Base-by-base conservation (phyloP, 495 filamentous ascomycete species). In the Podospora sp. region DNA sequence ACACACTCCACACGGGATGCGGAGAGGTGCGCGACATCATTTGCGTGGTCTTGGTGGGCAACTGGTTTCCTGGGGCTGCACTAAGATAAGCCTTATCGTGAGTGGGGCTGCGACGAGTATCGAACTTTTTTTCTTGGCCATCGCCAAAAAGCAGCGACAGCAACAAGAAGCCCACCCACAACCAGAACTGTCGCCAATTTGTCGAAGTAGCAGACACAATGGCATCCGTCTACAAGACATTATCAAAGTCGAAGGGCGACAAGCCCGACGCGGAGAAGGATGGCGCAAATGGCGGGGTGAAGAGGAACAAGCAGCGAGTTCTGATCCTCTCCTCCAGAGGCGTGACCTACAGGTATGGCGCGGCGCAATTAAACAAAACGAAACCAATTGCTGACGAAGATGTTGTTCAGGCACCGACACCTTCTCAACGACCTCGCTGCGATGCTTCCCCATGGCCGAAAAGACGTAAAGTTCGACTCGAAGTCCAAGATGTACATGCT, bases 381-480 rank as follows among this genome's bases (percentile, higher is more conserved):
- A 18, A 6, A 1, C 50, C 9, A 29, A 26, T 40, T 65, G 36
- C 68, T 69, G 53, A 71, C 68, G 20, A 35, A 25, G 26, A 33
- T 21, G 6, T 12, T 21, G 22, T n/a, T 14, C 68, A 94, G 92
- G 73, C 95, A 99, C 77, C 89, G 95, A 60, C 94, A 99, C 82
- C 84, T 99, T 22, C 88, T 98, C 66, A 89, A 93, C 68, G 96
- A 99, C 76, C 84, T 99, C 20, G 87, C 93, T 57, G 84, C 88
- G 25, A 89, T 99, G 70, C 88, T 99, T 59, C 95, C 95, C 0
- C 95, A 99, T 73, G 88, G 88, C 46, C 87, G 93, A 72, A 96
- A 96, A 80, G 95, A 99, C 77, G 93, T 90, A 66, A 99, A 99
- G 78, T 88, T 97, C 60, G 94, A 98, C 72, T 95, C 94, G 49